Base-by-base conservation (phyloP, 768 basidiomycete species). In the Tulasnella sp. region DNA sequence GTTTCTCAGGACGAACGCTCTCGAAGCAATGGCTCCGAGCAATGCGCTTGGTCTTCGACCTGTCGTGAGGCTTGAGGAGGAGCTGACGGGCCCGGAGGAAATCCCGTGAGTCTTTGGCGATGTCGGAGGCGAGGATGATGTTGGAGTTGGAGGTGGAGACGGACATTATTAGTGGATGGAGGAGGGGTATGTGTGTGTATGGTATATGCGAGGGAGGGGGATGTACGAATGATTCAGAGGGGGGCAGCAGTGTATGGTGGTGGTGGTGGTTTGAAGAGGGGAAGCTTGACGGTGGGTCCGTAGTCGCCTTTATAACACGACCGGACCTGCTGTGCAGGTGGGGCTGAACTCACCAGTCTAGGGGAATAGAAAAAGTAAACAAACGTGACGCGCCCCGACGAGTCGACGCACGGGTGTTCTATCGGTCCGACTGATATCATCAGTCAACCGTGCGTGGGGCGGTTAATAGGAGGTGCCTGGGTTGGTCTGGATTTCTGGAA, bases 21-120 rank as follows among this genome's bases (percentile, higher is more conserved):
- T 38, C 34, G 34, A 38, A 38, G 34, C 34, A 38, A 15, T 38
- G 34, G 34, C 7, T 38, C 15, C 34, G 34, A 5, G 34, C 34
- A 26, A 38, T 43, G n/a, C 34, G 34, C 19, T 43, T 38, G 26
- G 55, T 43, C 43, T 56, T 56, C 41, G 55, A 42, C 34, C 55
- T 38, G 29, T 56, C 55, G 55, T 56, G 55, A n/a, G 55, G 55
- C 42, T 56, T 56, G 41, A 56, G 41, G 34, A 43, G 38, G 34
- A 56, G 38, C n/a, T 56, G 41, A 43, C 55, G 55, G 26, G 55
- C 34, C 13, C 55, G 55, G 43, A 44, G 42, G 55, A 27, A 13
- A 42, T 43, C 43, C n/a, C 55, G 55, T 15, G 19, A 43, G 55
- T 43, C 55, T 32, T 56, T 56, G 24, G 41, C 55, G 55, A 43